Percentiles rank a stretch among this genome's conserved stretches.
Conservation (phyloP, 208 protist genomes). For the Acanthamoeba triangularis region DNA sequence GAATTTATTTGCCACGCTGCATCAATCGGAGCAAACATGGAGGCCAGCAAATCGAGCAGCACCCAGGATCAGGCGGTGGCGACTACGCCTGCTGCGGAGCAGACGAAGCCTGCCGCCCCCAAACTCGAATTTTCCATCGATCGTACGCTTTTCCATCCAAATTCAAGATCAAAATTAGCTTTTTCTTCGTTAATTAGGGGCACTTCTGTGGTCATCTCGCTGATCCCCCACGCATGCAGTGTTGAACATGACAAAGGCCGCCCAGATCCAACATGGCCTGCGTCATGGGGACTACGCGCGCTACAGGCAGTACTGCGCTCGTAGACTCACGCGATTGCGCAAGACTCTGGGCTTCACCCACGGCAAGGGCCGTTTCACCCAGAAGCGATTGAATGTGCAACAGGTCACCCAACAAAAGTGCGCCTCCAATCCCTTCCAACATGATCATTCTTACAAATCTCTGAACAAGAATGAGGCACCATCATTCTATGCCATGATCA, state of each 20-base stretch:
- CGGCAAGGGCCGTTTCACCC: constrained; percentile 76
- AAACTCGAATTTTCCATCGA: background rate
- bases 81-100: background rate
- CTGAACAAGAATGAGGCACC: background rate
- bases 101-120: background rate
- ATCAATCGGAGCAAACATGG: background rate
- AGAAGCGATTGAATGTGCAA: constrained; percentile 3
- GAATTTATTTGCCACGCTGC: background rate
- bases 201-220: too few species aligned
- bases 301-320: constrained; percentile 81
- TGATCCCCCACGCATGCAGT: constrained; percentile 1
- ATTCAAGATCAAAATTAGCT: too few species aligned
- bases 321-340: constrained; percentile 73
- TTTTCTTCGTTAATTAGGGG: too few species aligned
- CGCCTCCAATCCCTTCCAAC: background rate
- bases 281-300: constrained; percentile 82
- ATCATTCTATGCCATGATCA: too few species aligned
- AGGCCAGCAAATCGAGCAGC: background rate
- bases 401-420: constrained; percentile 19
- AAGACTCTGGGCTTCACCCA: constrained; percentile 71
- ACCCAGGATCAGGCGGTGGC: background rate
- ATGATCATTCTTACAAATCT: background rate
- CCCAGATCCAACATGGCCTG: constrained; percentile 80
- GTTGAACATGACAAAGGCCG: constrained; percentile 80
- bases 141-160: background rate